Conservation (phyloP, 306 rosid genomes). For the Medicago ruthenica region DNA sequence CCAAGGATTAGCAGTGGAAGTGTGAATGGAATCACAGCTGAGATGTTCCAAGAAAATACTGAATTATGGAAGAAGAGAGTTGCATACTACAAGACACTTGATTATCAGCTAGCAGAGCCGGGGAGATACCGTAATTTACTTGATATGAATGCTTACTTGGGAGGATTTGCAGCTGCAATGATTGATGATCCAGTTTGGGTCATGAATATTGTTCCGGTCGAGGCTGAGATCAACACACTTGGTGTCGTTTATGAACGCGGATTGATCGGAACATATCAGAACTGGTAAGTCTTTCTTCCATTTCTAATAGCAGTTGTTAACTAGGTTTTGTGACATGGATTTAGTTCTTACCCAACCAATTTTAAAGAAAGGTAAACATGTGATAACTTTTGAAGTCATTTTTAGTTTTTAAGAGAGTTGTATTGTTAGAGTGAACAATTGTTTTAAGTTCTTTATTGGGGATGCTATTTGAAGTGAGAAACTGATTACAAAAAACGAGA, state of each 20-base stretch:
- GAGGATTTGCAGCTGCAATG: constrained; percentile 92
- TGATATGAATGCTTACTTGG: constrained; percentile 87
- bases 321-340: not conserved
- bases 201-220: constrained; percentile 83
- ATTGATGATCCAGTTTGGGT: constrained; percentile 84
- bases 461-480: too few species aligned
- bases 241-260: constrained; percentile 91
- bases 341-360: not conserved
- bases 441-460: too few species aligned
- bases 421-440: too few species aligned
- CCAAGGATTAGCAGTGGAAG: constrained; percentile 85
- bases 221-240: constrained; percentile 75
- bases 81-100: constrained; percentile 72
- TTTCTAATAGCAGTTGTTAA: not conserved
- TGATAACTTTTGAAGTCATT: too few species aligned
- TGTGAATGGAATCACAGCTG: constrained; percentile 62
- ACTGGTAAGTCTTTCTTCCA: constrained; percentile 61
- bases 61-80: constrained; percentile 86
- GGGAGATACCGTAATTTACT: constrained; percentile 86
- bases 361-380: not conserved
- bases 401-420: too few species aligned
- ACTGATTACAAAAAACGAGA: too few species aligned
- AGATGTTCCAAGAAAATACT: constrained; percentile 59
- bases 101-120: constrained; percentile 68
- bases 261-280: constrained; percentile 87